Evolutionary conservation across 2,329 filamentous ascomycete species (phyloP).

Genomic region (Aureobasidium mangrovei): DNA sequence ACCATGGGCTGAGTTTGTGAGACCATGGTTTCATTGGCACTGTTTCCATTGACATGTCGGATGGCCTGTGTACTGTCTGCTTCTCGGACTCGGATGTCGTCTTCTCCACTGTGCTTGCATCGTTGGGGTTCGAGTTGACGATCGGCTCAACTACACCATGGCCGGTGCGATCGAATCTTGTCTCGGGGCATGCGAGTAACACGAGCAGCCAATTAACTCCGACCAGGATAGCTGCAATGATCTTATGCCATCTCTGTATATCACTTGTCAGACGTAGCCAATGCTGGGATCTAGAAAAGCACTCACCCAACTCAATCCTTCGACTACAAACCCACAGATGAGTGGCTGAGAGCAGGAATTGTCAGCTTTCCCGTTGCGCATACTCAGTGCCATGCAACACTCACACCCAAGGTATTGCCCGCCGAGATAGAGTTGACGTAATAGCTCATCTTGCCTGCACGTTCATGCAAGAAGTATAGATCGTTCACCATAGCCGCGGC

Average conservation of each 20-base stretch:
- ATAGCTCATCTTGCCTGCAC: constrained; percentile 29
- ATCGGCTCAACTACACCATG: neutral
- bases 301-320: constrained; percentile 28
- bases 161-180: constrained; percentile 26
- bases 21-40: constrained; percentile 27
- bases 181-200: constrained; percentile 31
- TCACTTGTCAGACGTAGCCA: neutral
- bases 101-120: constrained; percentile 15
- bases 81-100: constrained; percentile 16
- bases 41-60: neutral
- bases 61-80: constrained; percentile 1
- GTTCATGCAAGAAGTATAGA: constrained; percentile 28
- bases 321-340: constrained; percentile 34
- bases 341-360: constrained; percentile 19
- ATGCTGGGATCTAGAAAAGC: neutral
- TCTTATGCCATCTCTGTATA: constrained; percentile 32
- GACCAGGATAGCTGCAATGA: constrained; percentile 27
- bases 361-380: neutral
- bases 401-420: constrained; percentile 30
- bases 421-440: constrained; percentile 35
- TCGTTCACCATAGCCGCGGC: constrained; percentile 33
- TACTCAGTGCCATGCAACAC: constrained; percentile 14
- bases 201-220: constrained; percentile 30
- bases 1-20: constrained; percentile 30
- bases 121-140: neutral